phyloP scores from a whole-genome alignment of 2,329 filamentous ascomycete species.

The Penicillium brevicompactum region DNA sequence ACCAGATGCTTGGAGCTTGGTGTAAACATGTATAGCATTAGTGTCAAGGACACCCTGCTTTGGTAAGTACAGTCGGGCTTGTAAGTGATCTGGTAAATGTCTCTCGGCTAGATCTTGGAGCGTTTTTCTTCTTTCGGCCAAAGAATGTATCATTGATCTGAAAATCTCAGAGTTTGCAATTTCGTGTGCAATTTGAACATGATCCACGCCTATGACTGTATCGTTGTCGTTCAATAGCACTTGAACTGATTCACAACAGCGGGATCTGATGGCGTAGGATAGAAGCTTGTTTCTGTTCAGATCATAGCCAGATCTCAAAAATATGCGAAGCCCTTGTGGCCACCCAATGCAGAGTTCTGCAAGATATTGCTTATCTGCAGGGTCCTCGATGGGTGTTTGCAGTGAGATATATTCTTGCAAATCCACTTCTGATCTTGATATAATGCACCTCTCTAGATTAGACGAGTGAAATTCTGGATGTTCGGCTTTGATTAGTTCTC shows the following conservation, averaged over 20 bases:
- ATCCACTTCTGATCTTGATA: neutral
- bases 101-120: neutral
- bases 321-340: neutral
- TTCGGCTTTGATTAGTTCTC: neutral
- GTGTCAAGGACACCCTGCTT: neutral
- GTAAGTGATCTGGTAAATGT: neutral
- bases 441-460: neutral
- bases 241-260: neutral
- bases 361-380: neutral
- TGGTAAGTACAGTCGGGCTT: neutral
- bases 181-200: neutral
- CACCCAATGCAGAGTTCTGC: constrained; percentile 1
- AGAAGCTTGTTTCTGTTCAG: neutral
- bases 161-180: neutral
- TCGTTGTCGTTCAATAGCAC: neutral
- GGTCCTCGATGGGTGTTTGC: neutral
- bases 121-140: neutral
- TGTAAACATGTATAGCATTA: neutral
- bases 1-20: neutral
- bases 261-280: neutral
- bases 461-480: neutral
- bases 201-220: neutral
- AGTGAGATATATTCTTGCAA: neutral
- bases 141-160: neutral
- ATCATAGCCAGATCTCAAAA: neutral